These are phyloP conservation scores for Vicia sativa DNA, from an alignment of 306 rosid species.

Conservation along the genomic window DNA sequence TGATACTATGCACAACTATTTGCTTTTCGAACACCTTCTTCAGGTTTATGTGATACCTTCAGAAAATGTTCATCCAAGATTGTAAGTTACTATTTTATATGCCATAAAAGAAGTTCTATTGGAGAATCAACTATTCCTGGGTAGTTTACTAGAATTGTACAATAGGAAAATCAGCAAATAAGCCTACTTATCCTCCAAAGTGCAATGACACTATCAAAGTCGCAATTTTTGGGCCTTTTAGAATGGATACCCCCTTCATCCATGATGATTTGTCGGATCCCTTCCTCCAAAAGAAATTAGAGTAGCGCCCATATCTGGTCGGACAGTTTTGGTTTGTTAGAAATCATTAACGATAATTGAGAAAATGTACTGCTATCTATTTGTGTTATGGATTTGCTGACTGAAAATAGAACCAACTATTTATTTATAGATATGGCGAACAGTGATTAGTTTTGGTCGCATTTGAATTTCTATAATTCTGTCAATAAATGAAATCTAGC, in stretches of 20 bases:
- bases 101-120: neutral
- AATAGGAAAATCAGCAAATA: neutral
- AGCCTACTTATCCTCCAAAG: neutral
- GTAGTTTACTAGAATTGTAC: neutral
- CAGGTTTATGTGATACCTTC: conserved; percentile 69
- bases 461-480: neutral
- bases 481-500: neutral
- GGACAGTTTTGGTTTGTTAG: neutral
- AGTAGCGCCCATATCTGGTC: neutral
- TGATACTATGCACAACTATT: conserved; percentile 90
- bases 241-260: neutral
- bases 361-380: neutral
- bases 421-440: neutral
- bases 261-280: neutral
- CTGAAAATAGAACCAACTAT: neutral
- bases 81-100: conserved; percentile 55
- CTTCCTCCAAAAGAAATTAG: neutral
- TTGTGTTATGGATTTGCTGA: neutral
- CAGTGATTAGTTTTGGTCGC: neutral
- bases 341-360: neutral
- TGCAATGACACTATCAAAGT: neutral
- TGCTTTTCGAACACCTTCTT: conserved; percentile 77
- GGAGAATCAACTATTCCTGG: neutral
- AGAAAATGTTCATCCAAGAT: conserved; percentile 69
- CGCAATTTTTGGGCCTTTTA: neutral